phyloP scores from a whole-genome alignment of 352 stramenopile species.

The Phytophthora ohioensis region DNA sequence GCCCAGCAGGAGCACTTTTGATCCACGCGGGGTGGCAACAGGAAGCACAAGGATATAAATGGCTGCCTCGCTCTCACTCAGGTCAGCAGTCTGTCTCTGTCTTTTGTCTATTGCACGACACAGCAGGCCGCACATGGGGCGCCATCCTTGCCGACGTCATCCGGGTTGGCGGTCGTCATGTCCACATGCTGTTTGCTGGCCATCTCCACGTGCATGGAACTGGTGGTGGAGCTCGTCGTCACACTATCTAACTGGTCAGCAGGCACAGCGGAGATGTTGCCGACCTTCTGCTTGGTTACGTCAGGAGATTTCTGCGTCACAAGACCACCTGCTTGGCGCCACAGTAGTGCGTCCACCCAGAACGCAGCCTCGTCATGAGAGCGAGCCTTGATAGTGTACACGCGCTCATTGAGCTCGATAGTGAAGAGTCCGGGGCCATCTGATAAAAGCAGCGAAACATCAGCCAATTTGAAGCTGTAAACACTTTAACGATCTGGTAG shows the following conservation, averaged over 20 bases:
- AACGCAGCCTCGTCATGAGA: constrained; percentile 88
- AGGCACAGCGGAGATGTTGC: constrained; percentile 45
- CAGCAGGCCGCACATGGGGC: constrained; percentile 70
- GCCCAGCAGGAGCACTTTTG: neutral
- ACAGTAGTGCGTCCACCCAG: constrained; percentile 89
- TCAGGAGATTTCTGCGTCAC: constrained; percentile 84
- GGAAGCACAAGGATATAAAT: constrained; percentile 38
- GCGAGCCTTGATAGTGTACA: constrained; percentile 92
- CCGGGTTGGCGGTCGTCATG: constrained; percentile 15
- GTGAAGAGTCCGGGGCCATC: constrained; percentile 89
- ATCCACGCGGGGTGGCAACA: constrained; percentile 11
- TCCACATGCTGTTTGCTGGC: constrained; percentile 41
- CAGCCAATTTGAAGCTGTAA: constrained; percentile 7
- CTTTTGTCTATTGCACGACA: constrained; percentile 68
- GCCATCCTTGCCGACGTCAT: constrained; percentile 54
- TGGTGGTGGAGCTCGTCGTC: constrained; percentile 30
- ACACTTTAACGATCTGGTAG: neutral
- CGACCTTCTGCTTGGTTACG: constrained; percentile 48
- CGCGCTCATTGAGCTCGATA: constrained; percentile 90
- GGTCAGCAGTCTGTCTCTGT: constrained; percentile 16
- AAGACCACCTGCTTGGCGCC: constrained; percentile 81
- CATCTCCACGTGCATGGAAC: constrained; percentile 37
- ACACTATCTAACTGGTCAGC: constrained; percentile 49
- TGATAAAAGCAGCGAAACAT: constrained; percentile 34
- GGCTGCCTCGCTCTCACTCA: constrained; percentile 14